A percentile compares a stretch with the other conserved stretches of the same genome.
Evolutionary conservation across 2,329 filamentous ascomycete species (phyloP).

Genomic region (Samsoniella hepiali): DNA sequence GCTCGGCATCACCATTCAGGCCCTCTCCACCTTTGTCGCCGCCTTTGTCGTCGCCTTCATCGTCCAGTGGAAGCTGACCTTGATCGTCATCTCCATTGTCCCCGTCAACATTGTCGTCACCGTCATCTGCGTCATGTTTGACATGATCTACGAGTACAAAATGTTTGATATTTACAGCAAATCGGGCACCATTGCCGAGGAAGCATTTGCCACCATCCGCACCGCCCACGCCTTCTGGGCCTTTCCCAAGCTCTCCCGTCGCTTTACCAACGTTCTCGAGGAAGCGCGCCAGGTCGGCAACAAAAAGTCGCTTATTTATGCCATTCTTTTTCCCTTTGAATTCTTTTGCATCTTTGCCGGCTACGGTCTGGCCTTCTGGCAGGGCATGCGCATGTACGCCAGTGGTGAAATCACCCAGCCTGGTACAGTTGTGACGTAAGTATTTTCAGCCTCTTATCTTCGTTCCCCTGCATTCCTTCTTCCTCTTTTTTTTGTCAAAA

Average conservation of each 20-base stretch:
- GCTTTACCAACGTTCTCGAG: constrained; percentile 42
- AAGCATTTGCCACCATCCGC: constrained; percentile 46
- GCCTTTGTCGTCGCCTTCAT: constrained; percentile 40
- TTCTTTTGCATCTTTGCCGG: constrained; percentile 48
- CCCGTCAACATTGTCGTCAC: constrained; percentile 42
- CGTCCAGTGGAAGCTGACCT: constrained; percentile 41
- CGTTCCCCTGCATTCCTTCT: background rate
- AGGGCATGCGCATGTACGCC: constrained; percentile 46
- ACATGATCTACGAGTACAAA: constrained; percentile 41
- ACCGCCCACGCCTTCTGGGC: constrained; percentile 51
- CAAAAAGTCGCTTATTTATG: constrained; percentile 43
- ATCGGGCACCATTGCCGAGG: constrained; percentile 46
- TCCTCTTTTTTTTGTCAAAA: background rate
- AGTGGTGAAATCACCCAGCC: constrained; percentile 43
- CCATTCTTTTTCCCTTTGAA: constrained; percentile 42
- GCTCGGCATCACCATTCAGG: constrained; percentile 41
- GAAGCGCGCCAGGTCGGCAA: constrained; percentile 37
- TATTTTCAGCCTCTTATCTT: constrained; percentile 1
- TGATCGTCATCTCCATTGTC: constrained; percentile 45
- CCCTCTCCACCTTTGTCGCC: constrained; percentile 37
- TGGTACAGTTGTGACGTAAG: constrained; percentile 46
- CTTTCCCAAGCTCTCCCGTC: constrained; percentile 39
- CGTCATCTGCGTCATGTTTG: constrained; percentile 35
- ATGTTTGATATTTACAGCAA: constrained; percentile 43
- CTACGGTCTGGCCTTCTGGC: constrained; percentile 50